Base-by-base conservation (phyloP, 805 yeast species). In the Alloascoidea africana region DNA sequence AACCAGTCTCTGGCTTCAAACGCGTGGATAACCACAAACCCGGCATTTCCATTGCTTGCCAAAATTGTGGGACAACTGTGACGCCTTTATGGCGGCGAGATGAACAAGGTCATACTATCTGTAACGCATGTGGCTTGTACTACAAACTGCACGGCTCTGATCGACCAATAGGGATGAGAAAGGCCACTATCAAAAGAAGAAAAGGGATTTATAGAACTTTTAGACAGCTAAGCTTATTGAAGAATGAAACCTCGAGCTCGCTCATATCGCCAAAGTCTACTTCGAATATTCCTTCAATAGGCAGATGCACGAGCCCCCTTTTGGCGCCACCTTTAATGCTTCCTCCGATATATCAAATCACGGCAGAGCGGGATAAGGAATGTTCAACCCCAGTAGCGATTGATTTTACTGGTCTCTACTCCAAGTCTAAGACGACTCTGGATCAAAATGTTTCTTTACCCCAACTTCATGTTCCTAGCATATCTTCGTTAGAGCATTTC, bases 21-120 rank as follows among this genome's bases (percentile, higher is more conserved):
- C n/a, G n/a, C n/a, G n/a, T n/a, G n/a, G n/a, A n/a, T n/a, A n/a
- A n/a, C n/a, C n/a, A n/a, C n/a, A n/a, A n/a, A n/a, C n/a, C n/a
- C n/a, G n/a, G n/a, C n/a, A n/a, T 23, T 23, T 8, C n/a, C 6
- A 71, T 83, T 4, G 85, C 91, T 0, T 83, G 94, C 53, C 76
- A 70, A 45, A 84, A 83, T 59, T 83, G 94, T 58, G 76, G 76
- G 2, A 79, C 91, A 8, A 83, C 91, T 1, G 79, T 80, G 40
- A 83, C 94, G 0, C 94, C 94, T 0, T 59, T 83, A 8, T 83
- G 94, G 94, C 66, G 94, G 51, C 62, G 94, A 43, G 87, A 82
- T 52, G 86, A 76, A 44, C 65, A 65, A 3, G 94, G 94, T 3
- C 76, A 82, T 47, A 79, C 86, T 17, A 82, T 84, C 17, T 83